Evolutionary conservation across 768 basidiomycete genomes (phyloP), one percentile per base, ranked within the genome.

Genomic region (Cubamyces sp.): DNA sequence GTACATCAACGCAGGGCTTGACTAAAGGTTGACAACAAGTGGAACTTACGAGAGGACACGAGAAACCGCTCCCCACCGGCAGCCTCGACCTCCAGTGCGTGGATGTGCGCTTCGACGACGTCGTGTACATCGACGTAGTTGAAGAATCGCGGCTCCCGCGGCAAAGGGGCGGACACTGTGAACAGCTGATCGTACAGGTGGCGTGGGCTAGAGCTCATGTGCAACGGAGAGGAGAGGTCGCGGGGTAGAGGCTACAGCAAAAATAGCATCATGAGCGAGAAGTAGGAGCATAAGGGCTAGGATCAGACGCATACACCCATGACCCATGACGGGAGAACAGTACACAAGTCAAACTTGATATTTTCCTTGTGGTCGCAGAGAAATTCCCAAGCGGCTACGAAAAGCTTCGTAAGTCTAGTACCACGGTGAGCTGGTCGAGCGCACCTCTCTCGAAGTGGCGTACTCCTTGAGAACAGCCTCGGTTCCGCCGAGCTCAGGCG

Each of bases 361-460:
- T 50, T 30, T 18, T 82, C 67, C 45, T 75, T 71, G 15, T 48
- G 46, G 54, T 79, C 62, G 26, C 80, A 69, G 37, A 79, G 68
- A 62, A 78, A 81, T 2, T 73, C 72, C 84, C 85, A 86, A 11
- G 84, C 83, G 18, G 81, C 80, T 25, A 11, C 9, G n/a, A 47
- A n/a, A 6, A 2, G n/a, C 7, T 21, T 12, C 25, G 23, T 25
- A 8, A 47, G 46, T 14, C 6, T 2, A 18, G 42, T 3, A 18
- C 4, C 42, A 43, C 6, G 6, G 3, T 12, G 16, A 18, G 42
- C 11, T 11, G 5, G 9, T 9, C 4, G 46, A 8, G 30, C 49
- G 6, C n/a, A 39, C 60, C 64, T 66, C 74, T 76, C 75, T 89
- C 87, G 0, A 87, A 85, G 8, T n/a, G n/a, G n/a, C n/a, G n/a